Base-by-base conservation (phyloP, 73 alveolate genomes). In the Paramecium primaurelia region DNA sequence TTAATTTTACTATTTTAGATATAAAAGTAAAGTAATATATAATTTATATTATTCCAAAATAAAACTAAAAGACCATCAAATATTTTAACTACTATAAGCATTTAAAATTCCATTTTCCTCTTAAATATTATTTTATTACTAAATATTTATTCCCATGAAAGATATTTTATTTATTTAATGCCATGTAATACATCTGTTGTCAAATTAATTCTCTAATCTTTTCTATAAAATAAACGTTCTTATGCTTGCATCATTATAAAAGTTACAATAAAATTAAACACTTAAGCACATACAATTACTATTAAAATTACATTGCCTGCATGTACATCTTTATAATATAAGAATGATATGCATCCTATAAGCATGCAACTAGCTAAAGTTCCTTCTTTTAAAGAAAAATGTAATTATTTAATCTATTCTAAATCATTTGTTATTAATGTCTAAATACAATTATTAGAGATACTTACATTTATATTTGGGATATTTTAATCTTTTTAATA, bases 11-110 rank as follows among this genome's bases (percentile, higher is more conserved):
- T 83, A 22, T 44, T 58, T 37, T 26, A 18, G 6, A 89, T 42
- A 30, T 71, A 89, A 89, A 64, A 64, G 9, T 64, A 68, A 3
- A 89, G 59, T 10, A 89, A 64, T 20, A 89, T 40, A 47, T 89
- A 89, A 47, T 77, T 83, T 28, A 89, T 40, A 30, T 83, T 69
- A 64, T 71, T 89, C 94, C 94, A 89, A 26, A 89, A 89, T 14
- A 89, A 42, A 1, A 45, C 49, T 2, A 73, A 77, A 37, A 89
- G 64, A 34, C 80, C 87, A 89, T 89, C 91, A 16, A 89, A 51
- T 38, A 38, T 40, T 26, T 44, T 71, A 14, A 71, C 37, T 16
- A 71, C 1, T 5, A 26, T 11, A 2, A 83, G 38, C 34, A 71
- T 38, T 1, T 30, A 10, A 89, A 89, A 89, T 71, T 89, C 94